Base-by-base conservation (phyloP, 179 eudicot genomes). In the Spinacia oleracea region DNA sequence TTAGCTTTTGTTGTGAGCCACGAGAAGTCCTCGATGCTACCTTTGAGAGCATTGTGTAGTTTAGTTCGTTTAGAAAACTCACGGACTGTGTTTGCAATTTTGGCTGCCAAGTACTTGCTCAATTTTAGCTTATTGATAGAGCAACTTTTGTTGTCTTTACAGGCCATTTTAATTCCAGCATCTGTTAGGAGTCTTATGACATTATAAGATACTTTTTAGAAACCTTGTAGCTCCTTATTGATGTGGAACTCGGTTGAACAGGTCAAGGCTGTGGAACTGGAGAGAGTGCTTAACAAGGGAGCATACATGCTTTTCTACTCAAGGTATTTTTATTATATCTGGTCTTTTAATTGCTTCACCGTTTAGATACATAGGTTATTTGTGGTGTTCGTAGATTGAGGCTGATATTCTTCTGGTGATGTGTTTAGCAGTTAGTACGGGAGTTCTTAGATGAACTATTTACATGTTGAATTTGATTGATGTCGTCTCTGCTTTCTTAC, bases 221-320 rank as follows among this genome's bases (percentile, higher is more conserved):
- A 42, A 55, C 67, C 51, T 31, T 70, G 70, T 42, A 70, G 46
- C 63, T 59, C 60, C 60, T 46, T 70, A 20, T 75, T 79, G 15
- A 66, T 38, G 8, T 64, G 31, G 8, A 29, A 69, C 1, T 20
- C 85, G 70, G 38, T 71, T 79, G 72, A 45, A 66, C 81, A 94
- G 98, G 98, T 93, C 46, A 86, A 79, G 73, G 72, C 83, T 27
- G 97, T 94, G 84, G 96, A 88, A 42, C 83, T 85, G 73, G 90
- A 84, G 51, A 83, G 74, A 21, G 98, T 94, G 79, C 84, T 94
- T 78, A 81, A 86, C 56, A 85, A 89, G 83, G 91, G 90, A 38
- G 98, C 98, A 42, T 94, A 94, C 83, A 93, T 94, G 94, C 97
- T 94, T 75, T 87, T 94, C 45, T 94, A 94, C 85, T 90, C 98